Evolutionary conservation across 257 asterid genomes (phyloP).

Genomic region (Ajuga chamaepitys): DNA sequence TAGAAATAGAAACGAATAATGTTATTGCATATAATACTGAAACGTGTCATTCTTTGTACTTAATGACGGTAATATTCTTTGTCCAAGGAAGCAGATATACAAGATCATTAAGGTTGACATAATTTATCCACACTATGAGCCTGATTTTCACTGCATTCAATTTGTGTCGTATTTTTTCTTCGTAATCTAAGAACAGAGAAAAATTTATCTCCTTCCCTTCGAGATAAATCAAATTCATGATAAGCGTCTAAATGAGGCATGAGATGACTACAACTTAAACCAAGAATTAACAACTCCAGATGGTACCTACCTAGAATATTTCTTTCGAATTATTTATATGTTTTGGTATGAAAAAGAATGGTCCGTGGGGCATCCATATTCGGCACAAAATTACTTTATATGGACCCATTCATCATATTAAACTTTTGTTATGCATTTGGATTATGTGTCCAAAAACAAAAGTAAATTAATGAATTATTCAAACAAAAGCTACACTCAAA

Average conservation of each 20-base stretch:
- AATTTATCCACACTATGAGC: no score
- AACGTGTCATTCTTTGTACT: conserved; percentile 9
- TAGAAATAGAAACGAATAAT: background rate
- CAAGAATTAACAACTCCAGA: conserved; percentile 17
- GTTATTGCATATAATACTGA: background rate
- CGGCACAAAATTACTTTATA: conserved; percentile 4
- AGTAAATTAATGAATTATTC: background rate
- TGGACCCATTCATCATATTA: conserved; percentile 7
- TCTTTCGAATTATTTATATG: background rate
- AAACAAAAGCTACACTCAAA: no score
- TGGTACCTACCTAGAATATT: background rate
- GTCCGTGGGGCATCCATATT: no score
- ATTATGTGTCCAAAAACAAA: background rate
- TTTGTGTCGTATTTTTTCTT: no score
- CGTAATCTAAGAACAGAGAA: no score
- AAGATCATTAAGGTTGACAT: background rate
- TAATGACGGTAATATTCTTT: no score
- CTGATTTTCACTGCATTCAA: no score
- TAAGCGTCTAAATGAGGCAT: no score
- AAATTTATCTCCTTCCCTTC: no score
- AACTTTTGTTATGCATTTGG: background rate
- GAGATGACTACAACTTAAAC: conserved; percentile 17
- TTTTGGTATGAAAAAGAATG: conserved; percentile 1
- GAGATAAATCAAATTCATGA: no score
- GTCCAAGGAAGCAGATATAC: background rate